These are phyloP conservation scores for Solanum chmielewskii DNA, from an alignment of 257 asterid genomes.

Conservation along the genomic window DNA sequence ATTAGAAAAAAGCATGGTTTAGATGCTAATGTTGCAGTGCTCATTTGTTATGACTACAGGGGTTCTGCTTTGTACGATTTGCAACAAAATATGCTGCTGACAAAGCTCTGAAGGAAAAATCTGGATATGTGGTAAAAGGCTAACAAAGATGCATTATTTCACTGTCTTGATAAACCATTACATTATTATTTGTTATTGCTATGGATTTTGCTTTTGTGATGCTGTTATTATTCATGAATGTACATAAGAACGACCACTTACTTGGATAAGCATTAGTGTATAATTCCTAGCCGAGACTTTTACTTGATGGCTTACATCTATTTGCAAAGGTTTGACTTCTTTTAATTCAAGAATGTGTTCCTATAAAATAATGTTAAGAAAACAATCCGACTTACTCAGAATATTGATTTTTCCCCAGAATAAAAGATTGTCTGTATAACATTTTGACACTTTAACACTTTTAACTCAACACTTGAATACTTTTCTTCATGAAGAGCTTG, in stretches of 20 bases:
- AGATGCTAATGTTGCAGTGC: constrained; percentile 1
- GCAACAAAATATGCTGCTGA: constrained; percentile 71
- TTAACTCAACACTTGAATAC: background rate
- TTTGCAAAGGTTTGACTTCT: background rate
- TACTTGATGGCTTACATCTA: background rate
- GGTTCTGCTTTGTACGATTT: constrained; percentile 81
- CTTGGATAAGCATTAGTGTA: background rate
- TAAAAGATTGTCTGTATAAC: background rate
- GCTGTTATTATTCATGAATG: background rate
- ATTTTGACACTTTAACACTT: background rate
- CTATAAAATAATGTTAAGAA: background rate
- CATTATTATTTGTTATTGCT: background rate
- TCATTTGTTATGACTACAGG: constrained; percentile 33
- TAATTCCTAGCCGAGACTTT: background rate
- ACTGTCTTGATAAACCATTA: background rate
- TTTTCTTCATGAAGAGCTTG: background rate
- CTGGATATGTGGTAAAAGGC: constrained; percentile 56
- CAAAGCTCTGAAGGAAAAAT: constrained; percentile 70
- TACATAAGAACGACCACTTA: background rate
- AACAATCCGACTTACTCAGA: background rate
- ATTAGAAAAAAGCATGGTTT: background rate
- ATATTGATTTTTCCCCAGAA: background rate
- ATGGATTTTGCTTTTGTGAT: background rate
- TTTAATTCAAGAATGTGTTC: background rate
- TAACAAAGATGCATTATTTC: background rate